Conservation (phyloP, 768 basidiomycete genomes). For the Lentinula boryana region DNA sequence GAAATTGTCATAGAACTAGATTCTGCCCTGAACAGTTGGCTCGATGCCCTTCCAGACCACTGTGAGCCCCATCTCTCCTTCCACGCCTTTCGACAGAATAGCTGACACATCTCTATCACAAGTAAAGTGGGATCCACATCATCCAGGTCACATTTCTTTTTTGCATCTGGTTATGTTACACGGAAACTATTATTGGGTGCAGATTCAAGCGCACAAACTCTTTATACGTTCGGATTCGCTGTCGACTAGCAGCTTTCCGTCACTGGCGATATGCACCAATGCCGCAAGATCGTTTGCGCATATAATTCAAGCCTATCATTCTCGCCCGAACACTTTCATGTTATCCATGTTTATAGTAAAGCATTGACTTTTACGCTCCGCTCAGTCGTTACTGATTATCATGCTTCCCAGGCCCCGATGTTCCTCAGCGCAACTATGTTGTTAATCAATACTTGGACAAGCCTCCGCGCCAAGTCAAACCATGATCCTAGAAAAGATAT, state of each 20-base stretch:
- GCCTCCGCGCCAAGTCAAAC: neutral
- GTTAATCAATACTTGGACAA: conserved; percentile 35
- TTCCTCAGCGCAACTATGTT: conserved; percentile 32
- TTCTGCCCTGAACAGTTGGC: conserved; percentile 58
- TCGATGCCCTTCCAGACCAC: conserved; percentile 44
- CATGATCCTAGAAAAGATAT: neutral
- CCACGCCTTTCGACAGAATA: neutral
- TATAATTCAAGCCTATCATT: conserved; percentile 29
- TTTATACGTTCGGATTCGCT: conserved; percentile 28
- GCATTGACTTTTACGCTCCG: neutral
- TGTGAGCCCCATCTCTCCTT: conserved; percentile 15
- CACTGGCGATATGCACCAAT: conserved; percentile 36
- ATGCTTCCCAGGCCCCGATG: conserved; percentile 14
- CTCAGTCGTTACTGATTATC: neutral
- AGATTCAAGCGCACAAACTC: conserved; percentile 22
- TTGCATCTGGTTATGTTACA: conserved; percentile 25
- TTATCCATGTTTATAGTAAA: neutral
- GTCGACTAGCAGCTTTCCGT: conserved; percentile 20
- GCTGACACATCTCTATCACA: conserved; percentile 2
- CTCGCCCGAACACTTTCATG: conserved; percentile 9
- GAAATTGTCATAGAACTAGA: neutral
- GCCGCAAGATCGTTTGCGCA: conserved; percentile 30
- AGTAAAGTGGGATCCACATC: conserved; percentile 35
- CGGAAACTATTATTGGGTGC: conserved; percentile 27
- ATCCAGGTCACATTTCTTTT: conserved; percentile 22